Conservation (phyloP, 371 early-diverging fungal genomes). For the Actinomucor elegans region DNA sequence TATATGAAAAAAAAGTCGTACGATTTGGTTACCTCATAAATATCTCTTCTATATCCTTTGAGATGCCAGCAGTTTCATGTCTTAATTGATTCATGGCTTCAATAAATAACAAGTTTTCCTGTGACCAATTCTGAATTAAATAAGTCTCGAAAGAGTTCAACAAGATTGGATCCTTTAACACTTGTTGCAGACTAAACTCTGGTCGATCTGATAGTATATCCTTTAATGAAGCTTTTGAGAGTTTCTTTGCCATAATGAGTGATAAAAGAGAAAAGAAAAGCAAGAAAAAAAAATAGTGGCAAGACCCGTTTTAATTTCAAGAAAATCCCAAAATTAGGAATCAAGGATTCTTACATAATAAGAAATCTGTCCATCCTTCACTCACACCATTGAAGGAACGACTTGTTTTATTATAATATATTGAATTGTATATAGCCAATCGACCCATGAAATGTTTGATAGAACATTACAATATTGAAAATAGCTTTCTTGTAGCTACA, state of each 20-base stretch:
- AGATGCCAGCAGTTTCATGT: slow-evolving; percentile 22
- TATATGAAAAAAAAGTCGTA: not conserved
- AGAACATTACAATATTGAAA: too few species aligned
- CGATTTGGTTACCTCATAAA: slow-evolving; percentile 33
- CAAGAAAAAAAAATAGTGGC: not conserved
- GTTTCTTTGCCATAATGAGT: not conserved
- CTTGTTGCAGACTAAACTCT: slow-evolving; percentile 13
- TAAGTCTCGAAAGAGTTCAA: slow-evolving; percentile 32
- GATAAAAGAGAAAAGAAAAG: not conserved
- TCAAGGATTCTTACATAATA: too few species aligned
- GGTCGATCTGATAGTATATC: not conserved
- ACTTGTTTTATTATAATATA: too few species aligned
- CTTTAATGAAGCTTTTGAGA: not conserved
- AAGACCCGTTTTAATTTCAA: too few species aligned
- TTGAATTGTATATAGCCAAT: too few species aligned
- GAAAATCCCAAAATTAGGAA: too few species aligned
- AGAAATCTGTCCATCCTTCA: too few species aligned
- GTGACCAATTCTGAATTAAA: slow-evolving; percentile 20
- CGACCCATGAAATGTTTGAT: too few species aligned
- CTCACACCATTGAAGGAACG: too few species aligned
- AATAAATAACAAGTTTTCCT: slow-evolving; percentile 45
- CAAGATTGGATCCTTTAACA: slow-evolving; percentile 31
- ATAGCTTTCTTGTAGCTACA: too few species aligned
- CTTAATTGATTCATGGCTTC: slow-evolving; percentile 42
- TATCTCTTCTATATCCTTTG: slow-evolving; percentile 19